These are phyloP conservation scores for Lactifluus piperatus DNA, from an alignment of 768 basidiomycete genomes.

Conservation along the genomic window DNA sequence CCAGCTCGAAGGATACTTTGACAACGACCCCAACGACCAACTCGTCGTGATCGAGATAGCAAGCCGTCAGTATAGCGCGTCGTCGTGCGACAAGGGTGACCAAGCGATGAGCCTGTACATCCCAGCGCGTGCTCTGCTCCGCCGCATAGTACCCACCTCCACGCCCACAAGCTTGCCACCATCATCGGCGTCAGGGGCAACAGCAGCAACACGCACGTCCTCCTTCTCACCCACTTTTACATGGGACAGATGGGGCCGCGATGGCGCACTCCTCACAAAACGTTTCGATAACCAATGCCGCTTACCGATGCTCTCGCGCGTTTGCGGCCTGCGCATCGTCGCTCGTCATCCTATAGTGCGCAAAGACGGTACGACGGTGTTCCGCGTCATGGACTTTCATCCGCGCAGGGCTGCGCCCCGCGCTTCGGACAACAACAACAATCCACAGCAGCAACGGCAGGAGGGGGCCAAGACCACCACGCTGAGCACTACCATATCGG, in stretches of 20 bases:
- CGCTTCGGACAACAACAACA: too few species aligned
- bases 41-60: slow-evolving; percentile 1
- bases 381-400: not conserved
- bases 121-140: not conserved
- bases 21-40: not conserved
- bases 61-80: not conserved
- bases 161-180: not conserved
- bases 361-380: not conserved
- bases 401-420: not conserved
- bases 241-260: not conserved
- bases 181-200: not conserved
- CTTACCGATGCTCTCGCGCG: not conserved
- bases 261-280: not conserved
- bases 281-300: not conserved
- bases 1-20: not conserved
- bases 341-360: not conserved
- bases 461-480: too few species aligned
- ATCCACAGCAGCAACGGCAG: too few species aligned
- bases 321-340: not conserved
- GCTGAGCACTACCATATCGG: too few species aligned
- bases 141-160: not conserved
- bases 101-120: not conserved
- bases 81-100: not conserved
- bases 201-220: too few species aligned
- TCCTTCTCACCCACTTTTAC: not conserved